Evolutionary conservation across 1,139 yeast species (phyloP), one percentile per base, ranked within the genome.

Genomic region (Pichia sp.): DNA sequence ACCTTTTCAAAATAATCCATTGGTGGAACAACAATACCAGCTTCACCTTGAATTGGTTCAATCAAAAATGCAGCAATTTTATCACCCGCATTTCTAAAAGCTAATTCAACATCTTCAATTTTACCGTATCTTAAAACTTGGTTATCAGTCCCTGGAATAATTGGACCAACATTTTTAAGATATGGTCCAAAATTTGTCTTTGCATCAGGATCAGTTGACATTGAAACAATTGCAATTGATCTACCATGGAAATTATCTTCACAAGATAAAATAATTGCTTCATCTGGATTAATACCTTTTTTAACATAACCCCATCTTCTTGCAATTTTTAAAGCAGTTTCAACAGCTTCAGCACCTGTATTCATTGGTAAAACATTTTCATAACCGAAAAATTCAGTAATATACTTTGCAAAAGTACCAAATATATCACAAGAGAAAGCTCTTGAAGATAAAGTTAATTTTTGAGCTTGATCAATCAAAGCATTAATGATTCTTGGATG

Each of bases 341-440:
- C 99, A 48, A 91, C 99, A 14, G 99, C 99, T 72, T 91, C 98
- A 31, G 97, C 97, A 67, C 99, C 99, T 11, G 98, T 91, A 75
- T 91, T 91, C 97, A 91, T 91, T 60, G 99, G 99, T 69, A 91
- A 76, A 10, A 91, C 93, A 87, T 83, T 84, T 65, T 91, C 99
- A 70, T 88, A 91, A 67, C 84, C 80, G 73, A 93, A 91, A 68
- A 74, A 91, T 68, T 90, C 95, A 53, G 97, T 89, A 56, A 90
- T 76, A 66, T 80, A 93, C 70, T 90, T 88, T 62, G 97, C 95
- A 66, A 83, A 91, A 46, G 79, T 79, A 48, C 96, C 96, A 67
- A 91, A 89, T 18, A 84, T 84, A 68, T 91, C 96, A 54, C 88
- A 85, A 41, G 95, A 87, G 69, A 91, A 93, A 9, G 98, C 98